Percentiles rank a stretch among this genome's conserved stretches.
phyloP scores from a whole-genome alignment of 306 rosid species.

The Inga oerstediana region DNA sequence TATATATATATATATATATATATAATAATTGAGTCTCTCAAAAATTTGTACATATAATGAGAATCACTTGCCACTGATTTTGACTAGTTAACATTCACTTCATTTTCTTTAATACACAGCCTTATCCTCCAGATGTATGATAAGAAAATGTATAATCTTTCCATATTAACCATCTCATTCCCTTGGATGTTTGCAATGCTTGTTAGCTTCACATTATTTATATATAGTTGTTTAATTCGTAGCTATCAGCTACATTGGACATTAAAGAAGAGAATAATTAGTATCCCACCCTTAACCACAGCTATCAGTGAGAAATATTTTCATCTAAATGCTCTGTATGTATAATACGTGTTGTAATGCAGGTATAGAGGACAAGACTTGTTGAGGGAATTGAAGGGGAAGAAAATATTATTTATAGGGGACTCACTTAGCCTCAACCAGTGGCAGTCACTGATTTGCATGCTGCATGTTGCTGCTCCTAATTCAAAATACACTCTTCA shows the following conservation, averaged over 20 bases:
- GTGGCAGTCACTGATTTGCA: slow-evolving; percentile 56
- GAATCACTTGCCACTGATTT: neutral
- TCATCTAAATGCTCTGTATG: neutral
- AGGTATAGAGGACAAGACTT: slow-evolving; percentile 41
- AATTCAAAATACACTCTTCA: slow-evolving; percentile 32
- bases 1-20: neutral
- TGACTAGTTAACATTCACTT: neutral
- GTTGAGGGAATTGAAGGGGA: slow-evolving; percentile 43
- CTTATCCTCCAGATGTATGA: neutral
- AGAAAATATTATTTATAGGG: slow-evolving; percentile 52
- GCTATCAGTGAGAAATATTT: neutral
- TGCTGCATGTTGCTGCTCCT: slow-evolving; percentile 49
- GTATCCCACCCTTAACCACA: neutral
- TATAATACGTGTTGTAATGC: neutral
- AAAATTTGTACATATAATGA: neutral
- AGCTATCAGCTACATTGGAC: neutral
- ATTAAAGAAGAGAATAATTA: neutral
- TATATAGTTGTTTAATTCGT: neutral
- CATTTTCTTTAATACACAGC: neutral
- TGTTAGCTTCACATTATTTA: neutral
- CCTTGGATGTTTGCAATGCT: neutral
- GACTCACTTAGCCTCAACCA: slow-evolving; percentile 58
- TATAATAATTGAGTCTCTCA: neutral
- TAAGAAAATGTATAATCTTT: neutral
- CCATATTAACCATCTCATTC: neutral